phyloP scores from a whole-genome alignment of 2,329 filamentous ascomycete genomes.

The Talaromyces atroroseus region DNA sequence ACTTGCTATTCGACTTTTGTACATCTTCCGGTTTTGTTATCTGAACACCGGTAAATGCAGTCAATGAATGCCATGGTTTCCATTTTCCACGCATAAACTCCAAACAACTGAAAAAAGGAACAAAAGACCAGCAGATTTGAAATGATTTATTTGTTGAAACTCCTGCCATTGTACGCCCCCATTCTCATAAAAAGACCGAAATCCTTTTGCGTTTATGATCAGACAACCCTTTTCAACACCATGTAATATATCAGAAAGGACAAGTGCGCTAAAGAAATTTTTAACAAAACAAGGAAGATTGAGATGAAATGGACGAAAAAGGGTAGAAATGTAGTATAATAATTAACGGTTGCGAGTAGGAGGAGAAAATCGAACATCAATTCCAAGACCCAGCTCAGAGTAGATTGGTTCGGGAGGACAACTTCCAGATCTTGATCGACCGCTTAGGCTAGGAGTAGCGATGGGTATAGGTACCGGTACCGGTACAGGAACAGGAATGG shows the following conservation, averaged over 20 bases:
- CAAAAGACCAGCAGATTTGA: neutral
- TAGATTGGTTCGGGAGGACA: slow-evolving; percentile 24
- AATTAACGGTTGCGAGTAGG: neutral
- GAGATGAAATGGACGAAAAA: neutral
- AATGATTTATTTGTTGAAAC: neutral
- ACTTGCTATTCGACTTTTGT: neutral
- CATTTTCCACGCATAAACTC: neutral
- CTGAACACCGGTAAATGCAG: slow-evolving; percentile 5
- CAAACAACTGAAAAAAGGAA: neutral
- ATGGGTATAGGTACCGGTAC: neutral
- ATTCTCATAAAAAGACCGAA: neutral
- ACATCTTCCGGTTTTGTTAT: neutral
- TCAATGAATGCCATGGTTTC: neutral
- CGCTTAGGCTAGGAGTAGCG: slow-evolving; percentile 10
- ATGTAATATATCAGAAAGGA: neutral
- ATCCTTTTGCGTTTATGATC: neutral
- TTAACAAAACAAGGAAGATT: neutral
- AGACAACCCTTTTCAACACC: neutral
- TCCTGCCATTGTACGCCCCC: neutral
- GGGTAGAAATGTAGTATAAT: neutral
- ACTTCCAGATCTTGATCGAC: slow-evolving; percentile 28
- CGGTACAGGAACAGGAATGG: neutral
- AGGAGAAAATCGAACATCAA: slow-evolving; percentile 5
- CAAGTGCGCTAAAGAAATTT: neutral
- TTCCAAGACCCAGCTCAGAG: slow-evolving; percentile 20